A percentile compares a stretch with the other conserved stretches of the same genome.
Conservation (phyloP, 805 yeast species). For the Yarrowia porcina region DNA sequence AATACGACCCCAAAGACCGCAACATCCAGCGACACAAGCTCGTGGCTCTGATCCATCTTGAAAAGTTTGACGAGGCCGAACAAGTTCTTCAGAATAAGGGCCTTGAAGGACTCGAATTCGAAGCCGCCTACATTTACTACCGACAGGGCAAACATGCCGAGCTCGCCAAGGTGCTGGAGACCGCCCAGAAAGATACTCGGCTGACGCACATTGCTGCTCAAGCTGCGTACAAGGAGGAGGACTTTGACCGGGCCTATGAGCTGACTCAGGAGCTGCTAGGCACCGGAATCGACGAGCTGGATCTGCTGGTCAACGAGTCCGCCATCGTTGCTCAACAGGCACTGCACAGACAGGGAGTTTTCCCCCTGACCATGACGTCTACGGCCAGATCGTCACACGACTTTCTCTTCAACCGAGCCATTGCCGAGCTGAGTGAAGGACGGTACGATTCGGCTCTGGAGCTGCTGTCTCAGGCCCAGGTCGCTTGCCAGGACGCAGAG, state of each 20-base stretch:
- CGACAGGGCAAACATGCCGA: constrained; percentile 48
- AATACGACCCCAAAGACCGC: constrained; percentile 34
- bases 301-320: constrained; percentile 56
- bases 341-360: constrained; percentile 27
- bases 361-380: constrained; percentile 28
- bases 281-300: constrained; percentile 43
- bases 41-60: constrained; percentile 58
- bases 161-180: constrained; percentile 32
- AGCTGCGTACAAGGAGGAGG: constrained; percentile 50
- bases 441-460: constrained; percentile 44
- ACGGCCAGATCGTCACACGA: constrained; percentile 46
- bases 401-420: constrained; percentile 56
- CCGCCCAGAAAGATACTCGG: not conserved
- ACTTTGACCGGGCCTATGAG: constrained; percentile 43
- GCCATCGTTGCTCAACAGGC: constrained; percentile 57
- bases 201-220: constrained; percentile 50
- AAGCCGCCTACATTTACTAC: constrained; percentile 58
- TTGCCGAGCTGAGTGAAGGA: constrained; percentile 46
- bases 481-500: constrained; percentile 44
- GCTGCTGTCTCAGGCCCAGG: constrained; percentile 47
- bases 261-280: constrained; percentile 45
- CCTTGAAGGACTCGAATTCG: constrained; percentile 33
- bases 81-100: constrained; percentile 41
- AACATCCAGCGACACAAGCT: constrained; percentile 45
- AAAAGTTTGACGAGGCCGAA: constrained; percentile 51